Percentiles rank a stretch among this genome's conserved stretches.
These are phyloP conservation scores for Chenopodium album DNA, from an alignment of 148 eudicot genomes.

Conservation along the genomic window DNA sequence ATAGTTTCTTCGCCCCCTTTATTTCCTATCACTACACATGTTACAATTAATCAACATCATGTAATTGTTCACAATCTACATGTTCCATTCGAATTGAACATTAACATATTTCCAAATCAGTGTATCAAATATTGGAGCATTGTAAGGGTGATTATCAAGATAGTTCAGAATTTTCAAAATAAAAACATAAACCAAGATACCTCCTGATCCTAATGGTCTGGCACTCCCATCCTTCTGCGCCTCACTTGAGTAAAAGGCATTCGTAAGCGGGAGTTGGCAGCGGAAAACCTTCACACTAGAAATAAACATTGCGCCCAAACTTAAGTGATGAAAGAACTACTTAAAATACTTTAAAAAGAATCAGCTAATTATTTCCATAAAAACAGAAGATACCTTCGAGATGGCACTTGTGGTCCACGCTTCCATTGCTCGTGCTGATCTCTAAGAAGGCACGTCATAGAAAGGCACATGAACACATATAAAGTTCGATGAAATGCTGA, in stretches of 20 bases:
- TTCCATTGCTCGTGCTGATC: constrained; percentile 97
- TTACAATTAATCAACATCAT: not conserved
- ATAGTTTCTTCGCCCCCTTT: not conserved
- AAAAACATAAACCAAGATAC: constrained; percentile 33
- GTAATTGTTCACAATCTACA: not conserved
- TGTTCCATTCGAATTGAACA: not conserved
- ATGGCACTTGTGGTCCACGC: constrained; percentile 47
- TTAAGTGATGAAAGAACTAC: not conserved
- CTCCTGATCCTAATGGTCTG: constrained; percentile 54
- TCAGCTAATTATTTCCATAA: not conserved
- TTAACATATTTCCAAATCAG: not conserved
- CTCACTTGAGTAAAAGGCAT: constrained; percentile 64
- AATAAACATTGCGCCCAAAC: constrained; percentile 6
- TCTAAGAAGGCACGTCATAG: constrained; percentile 72
- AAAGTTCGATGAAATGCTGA: constrained; percentile 74
- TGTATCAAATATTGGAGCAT: not conserved
- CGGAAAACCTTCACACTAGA: constrained; percentile 84
- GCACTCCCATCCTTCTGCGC: constrained; percentile 61
- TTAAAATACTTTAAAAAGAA: too few species aligned
- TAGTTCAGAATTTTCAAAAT: not conserved
- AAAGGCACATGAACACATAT: constrained; percentile 80
- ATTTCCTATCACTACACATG: not conserved
- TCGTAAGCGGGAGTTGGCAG: constrained; percentile 59
- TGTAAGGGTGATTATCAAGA: not conserved
- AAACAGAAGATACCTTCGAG: constrained; percentile 53